phyloP scores from a whole-genome alignment of 1,139 yeast genomes.

The Yamadazyma songkhlaensis region DNA sequence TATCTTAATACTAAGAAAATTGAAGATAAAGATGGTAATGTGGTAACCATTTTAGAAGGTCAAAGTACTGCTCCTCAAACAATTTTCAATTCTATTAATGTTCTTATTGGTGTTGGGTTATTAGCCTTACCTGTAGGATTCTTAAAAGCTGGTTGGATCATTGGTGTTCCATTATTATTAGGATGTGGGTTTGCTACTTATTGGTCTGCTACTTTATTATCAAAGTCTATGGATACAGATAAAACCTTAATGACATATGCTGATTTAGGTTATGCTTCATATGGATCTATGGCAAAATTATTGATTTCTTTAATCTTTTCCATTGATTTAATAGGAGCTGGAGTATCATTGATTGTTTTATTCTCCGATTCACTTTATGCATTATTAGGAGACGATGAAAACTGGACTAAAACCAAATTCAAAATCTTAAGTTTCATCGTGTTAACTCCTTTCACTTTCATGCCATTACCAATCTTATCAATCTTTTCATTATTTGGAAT shows the following conservation, averaged over 20 bases:
- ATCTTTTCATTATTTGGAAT: constrained; percentile 46
- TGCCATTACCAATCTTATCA: constrained; percentile 44
- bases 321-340: constrained; percentile 53
- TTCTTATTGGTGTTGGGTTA: constrained; percentile 48
- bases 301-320: constrained; percentile 41
- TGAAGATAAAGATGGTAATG: constrained; percentile 70
- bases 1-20: constrained; percentile 61
- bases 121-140: constrained; percentile 50
- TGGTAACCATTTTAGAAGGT: constrained; percentile 74
- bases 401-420: constrained; percentile 38
- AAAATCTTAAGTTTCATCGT: constrained; percentile 40
- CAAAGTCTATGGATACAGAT: constrained; percentile 62
- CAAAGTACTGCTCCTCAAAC: constrained; percentile 65
- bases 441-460: constrained; percentile 45
- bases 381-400: constrained; percentile 35
- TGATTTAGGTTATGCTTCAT: constrained; percentile 78
- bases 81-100: constrained; percentile 46
- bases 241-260: constrained; percentile 82
- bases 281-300: constrained; percentile 45
- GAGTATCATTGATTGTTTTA: constrained; percentile 52
- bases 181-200: constrained; percentile 40
- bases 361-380: constrained; percentile 54
- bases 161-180: constrained; percentile 39
- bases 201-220: constrained; percentile 45
- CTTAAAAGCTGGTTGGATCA: constrained; percentile 45